Percentiles rank a stretch among this genome's conserved stretches.
Evolutionary conservation across 2,329 filamentous ascomycete genomes (phyloP).

Genomic region (Alternaria solani): DNA sequence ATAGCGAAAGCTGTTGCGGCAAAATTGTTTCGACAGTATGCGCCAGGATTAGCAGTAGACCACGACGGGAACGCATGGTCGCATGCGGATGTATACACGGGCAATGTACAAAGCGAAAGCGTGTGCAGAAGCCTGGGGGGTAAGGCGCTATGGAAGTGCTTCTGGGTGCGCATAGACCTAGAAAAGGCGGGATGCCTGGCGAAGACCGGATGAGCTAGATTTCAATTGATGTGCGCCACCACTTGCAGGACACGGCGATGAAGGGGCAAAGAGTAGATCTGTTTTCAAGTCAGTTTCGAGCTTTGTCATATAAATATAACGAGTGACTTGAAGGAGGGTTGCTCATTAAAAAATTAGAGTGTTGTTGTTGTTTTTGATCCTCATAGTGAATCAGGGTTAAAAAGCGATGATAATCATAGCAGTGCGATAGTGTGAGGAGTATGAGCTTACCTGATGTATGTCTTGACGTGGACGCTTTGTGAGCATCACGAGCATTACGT

Average conservation of each 20-base stretch:
- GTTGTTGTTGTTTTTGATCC: conserved; percentile 68
- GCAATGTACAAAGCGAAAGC: conserved; percentile 67
- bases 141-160: conserved; percentile 62
- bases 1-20: conserved; percentile 68
- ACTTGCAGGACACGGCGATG: background rate
- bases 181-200: conserved; percentile 31
- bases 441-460: conserved; percentile 47
- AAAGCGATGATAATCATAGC: conserved; percentile 68
- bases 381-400: conserved; percentile 71
- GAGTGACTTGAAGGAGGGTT: conserved; percentile 6
- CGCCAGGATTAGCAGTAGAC: conserved; percentile 41
- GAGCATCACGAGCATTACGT: conserved; percentile 37
- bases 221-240: conserved; percentile 5
- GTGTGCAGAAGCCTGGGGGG: conserved; percentile 71
- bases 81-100: conserved; percentile 69
- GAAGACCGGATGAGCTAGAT: conserved; percentile 5
- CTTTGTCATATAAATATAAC: background rate
- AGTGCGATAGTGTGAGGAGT: conserved; percentile 15
- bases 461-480: conserved; percentile 18
- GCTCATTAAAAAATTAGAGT: conserved; percentile 78
- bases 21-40: conserved; percentile 63
- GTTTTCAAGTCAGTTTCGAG: conserved; percentile 31
- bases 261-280: conserved; percentile 21
- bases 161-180: conserved; percentile 63
- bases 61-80: conserved; percentile 59